Percentiles rank a stretch among this genome's conserved stretches.
These are phyloP conservation scores for Chrysoporthe cubensis DNA, from an alignment of 2,329 filamentous ascomycete genomes.

Conservation along the genomic window DNA sequence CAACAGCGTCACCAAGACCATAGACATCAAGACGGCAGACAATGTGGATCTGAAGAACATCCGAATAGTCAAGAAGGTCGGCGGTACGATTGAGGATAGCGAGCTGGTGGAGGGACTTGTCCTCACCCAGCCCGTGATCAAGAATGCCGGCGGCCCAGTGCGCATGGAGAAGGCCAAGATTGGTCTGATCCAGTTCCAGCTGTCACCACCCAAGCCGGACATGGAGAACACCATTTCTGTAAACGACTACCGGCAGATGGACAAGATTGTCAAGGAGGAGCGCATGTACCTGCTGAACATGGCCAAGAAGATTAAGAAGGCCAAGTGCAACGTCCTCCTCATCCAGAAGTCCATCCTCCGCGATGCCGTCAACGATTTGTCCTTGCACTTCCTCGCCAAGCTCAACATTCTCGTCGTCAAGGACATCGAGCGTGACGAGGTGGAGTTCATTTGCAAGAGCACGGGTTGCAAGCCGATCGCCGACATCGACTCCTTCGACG, in stretches of 20 bases:
- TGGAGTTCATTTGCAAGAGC: slow-evolving; percentile 99
- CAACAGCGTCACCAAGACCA: slow-evolving; percentile 92
- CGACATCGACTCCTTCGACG: slow-evolving; percentile 96
- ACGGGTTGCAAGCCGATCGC: slow-evolving; percentile 99
- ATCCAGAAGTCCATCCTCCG: slow-evolving; percentile 99
- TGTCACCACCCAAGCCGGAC: slow-evolving; percentile 97
- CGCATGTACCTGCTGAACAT: slow-evolving; percentile 97
- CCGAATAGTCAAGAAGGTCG: slow-evolving; percentile 94
- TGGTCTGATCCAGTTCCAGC: slow-evolving; percentile 96
- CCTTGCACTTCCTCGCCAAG: slow-evolving; percentile 95
- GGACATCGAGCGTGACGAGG: slow-evolving; percentile 97
- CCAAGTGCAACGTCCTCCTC: slow-evolving; percentile 97
- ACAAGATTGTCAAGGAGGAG: slow-evolving; percentile 99
- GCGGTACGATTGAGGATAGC: slow-evolving; percentile 97
- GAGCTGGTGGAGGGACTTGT: slow-evolving; percentile 96
- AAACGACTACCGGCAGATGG: slow-evolving; percentile 99
- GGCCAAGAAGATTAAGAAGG: slow-evolving; percentile 99
- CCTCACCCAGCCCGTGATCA: slow-evolving; percentile 88
- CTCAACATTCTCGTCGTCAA: slow-evolving; percentile 95
- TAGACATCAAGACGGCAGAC: slow-evolving; percentile 92
- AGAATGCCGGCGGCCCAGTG: slow-evolving; percentile 86
- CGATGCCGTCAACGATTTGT: slow-evolving; percentile 96
- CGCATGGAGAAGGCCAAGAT: slow-evolving; percentile 98
- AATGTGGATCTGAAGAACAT: slow-evolving; percentile 98
- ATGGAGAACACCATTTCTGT: slow-evolving; percentile 99